Base-by-base conservation (phyloP, 805 yeast genomes). In the Wickerhamomyces bisporus region DNA sequence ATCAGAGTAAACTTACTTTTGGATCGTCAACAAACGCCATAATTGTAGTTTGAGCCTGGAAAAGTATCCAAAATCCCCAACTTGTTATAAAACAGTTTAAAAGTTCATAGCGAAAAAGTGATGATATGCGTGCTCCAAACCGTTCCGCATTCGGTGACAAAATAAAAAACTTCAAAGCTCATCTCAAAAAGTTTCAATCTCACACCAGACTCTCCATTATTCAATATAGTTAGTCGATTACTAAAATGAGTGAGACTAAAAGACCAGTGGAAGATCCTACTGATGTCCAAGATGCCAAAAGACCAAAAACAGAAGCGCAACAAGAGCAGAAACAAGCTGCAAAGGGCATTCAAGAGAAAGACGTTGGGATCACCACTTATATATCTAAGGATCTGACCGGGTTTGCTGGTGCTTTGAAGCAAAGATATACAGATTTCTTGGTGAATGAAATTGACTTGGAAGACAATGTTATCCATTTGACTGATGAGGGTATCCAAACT, bases 351-450 rank as follows among this genome's bases (percentile, higher is more conserved):
- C 72, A 70, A 36, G 96, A 89, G 55, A 26, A 47, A 2, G 94
- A 88, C 57, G 98, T 93, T 9, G 98, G 98, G 6, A 91, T 93
- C 46, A 79, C 86, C 1, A 75, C 76, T 36, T 89, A 66, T 50
- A 62, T 87, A 26, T 75, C 77, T 34, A 57, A 67, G 2, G 70
- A 65, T 5, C 50, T 67, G 19, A 60, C 68, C 9, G 95, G 96
- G 3, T 86, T 93, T 46, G 58, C 60, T 14, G 98, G 98, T 3
- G 70, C 73, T 12, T 68, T 93, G 50, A 93, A 93, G 60, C 95
- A 86, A 55, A 69, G 96, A 44, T 89, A 88, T 61, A 81, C 95
- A 11, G 99, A 93, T 58, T 93, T 93, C 58, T 71, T 86, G 55
- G 99, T 93, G 32, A 86, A 88, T 60, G 99, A 93, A 60, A 82